These are phyloP conservation scores for Saturnispora bothae DNA, from an alignment of 805 yeast genomes.

Conservation along the genomic window DNA sequence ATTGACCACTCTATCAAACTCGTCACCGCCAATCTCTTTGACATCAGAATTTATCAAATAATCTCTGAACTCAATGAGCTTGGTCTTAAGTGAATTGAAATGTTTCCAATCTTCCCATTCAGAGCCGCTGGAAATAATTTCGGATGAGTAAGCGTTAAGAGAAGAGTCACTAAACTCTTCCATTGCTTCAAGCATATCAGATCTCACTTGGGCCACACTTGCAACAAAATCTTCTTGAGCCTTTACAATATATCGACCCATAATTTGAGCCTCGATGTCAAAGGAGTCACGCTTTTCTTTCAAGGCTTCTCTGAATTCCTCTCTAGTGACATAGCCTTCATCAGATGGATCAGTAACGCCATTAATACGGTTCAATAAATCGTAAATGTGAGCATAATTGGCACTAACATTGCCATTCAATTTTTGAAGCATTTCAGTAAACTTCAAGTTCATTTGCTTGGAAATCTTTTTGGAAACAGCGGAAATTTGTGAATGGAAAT, in stretches of 20 bases:
- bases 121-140: constrained; percentile 37
- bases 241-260: constrained; percentile 25
- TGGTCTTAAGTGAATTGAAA: constrained; percentile 46
- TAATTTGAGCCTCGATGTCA: constrained; percentile 22
- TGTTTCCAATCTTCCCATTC: constrained; percentile 51
- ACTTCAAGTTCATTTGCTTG: constrained; percentile 19
- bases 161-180: constrained; percentile 68
- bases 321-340: constrained; percentile 32
- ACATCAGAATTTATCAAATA: constrained; percentile 30
- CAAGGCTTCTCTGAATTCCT: constrained; percentile 36
- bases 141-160: constrained; percentile 52
- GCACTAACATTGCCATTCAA: constrained; percentile 21
- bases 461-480: constrained; percentile 22
- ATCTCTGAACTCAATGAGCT: constrained; percentile 47
- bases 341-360: constrained; percentile 8
- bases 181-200: constrained; percentile 47
- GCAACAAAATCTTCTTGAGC: constrained; percentile 26
- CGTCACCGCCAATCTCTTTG: constrained; percentile 22
- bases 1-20: constrained; percentile 23
- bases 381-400: constrained; percentile 23
- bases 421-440: constrained; percentile 28
- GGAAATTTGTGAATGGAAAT: constrained; percentile 30
- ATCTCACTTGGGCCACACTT: constrained; percentile 25
- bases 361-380: constrained; percentile 20
- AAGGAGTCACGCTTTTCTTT: constrained; percentile 24